Conservation (phyloP, 2,329 filamentous ascomycete species). For the Leptosphaerulina australis region DNA sequence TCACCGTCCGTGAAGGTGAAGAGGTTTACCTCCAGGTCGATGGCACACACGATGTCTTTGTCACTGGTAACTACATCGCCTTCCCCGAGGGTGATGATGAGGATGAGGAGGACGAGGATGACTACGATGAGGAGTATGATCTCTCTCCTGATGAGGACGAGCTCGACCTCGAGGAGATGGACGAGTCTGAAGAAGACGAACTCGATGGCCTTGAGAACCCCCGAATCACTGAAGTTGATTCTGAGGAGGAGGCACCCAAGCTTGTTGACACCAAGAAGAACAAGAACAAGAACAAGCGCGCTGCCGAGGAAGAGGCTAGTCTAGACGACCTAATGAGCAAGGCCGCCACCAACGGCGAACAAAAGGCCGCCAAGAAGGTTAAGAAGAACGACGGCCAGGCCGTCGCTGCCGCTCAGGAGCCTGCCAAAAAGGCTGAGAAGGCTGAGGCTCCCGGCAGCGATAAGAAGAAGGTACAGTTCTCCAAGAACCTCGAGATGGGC, state of each 20-base stretch:
- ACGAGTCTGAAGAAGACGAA: conserved; percentile 56
- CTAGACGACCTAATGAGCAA: conserved; percentile 89
- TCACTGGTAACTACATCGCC: conserved; percentile 96
- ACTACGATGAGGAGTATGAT: conserved; percentile 70
- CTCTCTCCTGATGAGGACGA: conserved; percentile 80
- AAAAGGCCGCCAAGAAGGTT: conserved; percentile 97
- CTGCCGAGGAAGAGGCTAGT: conserved; percentile 67
- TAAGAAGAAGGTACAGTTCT: conserved; percentile 97
- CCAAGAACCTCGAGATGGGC: conserved; percentile 97
- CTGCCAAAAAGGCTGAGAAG: conserved; percentile 60
- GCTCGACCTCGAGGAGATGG: conserved; percentile 60
- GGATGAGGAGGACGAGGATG: conserved; percentile 66
- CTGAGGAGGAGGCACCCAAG: conserved; percentile 70
- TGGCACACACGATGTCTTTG: conserved; percentile 86
- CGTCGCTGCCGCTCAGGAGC: conserved; percentile 60
- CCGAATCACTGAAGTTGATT: conserved; percentile 81
- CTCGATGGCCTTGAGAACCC: conserved; percentile 72
- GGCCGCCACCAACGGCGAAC: conserved; percentile 71
- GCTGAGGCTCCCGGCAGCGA: conserved; percentile 55
- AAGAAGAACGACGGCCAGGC: conserved; percentile 98
- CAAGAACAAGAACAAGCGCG: conserved; percentile 87
- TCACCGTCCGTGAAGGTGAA: conserved; percentile 88
- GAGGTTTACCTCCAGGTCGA: conserved; percentile 89
- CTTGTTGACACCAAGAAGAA: conserved; percentile 51
- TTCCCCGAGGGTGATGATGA: conserved; percentile 65